These are phyloP conservation scores for Fomitopsis palustris DNA, from an alignment of 1,284 basidiomycete species.

Conservation along the genomic window DNA sequence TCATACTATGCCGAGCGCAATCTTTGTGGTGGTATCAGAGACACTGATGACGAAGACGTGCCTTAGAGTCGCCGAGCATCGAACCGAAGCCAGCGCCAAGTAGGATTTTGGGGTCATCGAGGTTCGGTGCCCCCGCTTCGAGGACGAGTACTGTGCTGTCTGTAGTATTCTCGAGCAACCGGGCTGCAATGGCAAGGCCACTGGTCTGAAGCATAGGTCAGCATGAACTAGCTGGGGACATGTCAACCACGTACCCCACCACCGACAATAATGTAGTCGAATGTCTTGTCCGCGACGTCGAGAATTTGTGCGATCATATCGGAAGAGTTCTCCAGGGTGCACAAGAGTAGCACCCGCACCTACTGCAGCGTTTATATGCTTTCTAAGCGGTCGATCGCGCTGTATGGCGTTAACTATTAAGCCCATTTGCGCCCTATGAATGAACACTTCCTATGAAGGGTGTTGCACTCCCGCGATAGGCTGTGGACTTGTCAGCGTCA, in stretches of 20 bases:
- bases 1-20: conserved; percentile 19
- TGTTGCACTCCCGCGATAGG: no score
- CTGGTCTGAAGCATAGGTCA: conserved; percentile 8
- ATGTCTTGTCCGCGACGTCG: conserved; percentile 12
- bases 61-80: not conserved
- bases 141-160: conserved; percentile 35
- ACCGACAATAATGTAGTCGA: conserved; percentile 21
- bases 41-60: not conserved
- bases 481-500: no score
- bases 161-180: conserved; percentile 25
- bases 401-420: no score
- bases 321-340: not conserved
- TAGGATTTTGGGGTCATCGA: conserved; percentile 30
- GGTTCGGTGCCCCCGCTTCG: conserved; percentile 34
- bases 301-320: conserved; percentile 5
- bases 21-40: not conserved
- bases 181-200: conserved; percentile 23
- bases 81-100: conserved; percentile 9
- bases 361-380: not conserved
- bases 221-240: not conserved
- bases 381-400: not conserved
- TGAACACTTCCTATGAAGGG: no score
- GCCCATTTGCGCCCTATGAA: no score
- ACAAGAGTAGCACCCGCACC: not conserved
- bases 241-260: conserved; percentile 5